Evolutionary conservation across 2,329 filamentous ascomycete genomes (phyloP).

Genomic region (Colletotrichum musicola): DNA sequence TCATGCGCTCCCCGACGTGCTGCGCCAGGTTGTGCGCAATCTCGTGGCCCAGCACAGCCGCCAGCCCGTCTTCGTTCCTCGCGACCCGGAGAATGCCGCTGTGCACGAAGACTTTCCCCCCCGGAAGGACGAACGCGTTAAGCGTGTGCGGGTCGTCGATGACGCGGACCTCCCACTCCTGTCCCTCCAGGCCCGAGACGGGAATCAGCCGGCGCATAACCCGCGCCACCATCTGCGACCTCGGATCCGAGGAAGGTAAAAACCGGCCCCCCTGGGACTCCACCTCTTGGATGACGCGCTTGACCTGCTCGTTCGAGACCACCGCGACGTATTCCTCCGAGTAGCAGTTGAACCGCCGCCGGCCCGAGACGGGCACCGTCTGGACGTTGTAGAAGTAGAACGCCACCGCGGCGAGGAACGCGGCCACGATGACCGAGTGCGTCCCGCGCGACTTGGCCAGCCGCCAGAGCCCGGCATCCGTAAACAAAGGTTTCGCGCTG

Average conservation of each 20-base stretch:
- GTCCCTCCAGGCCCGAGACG: constrained; percentile 69
- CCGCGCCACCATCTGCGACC: constrained; percentile 68
- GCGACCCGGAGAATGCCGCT: constrained; percentile 79
- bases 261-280: constrained; percentile 66
- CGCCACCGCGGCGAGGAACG: constrained; percentile 57
- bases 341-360: constrained; percentile 80
- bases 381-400: constrained; percentile 80
- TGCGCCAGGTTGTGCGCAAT: constrained; percentile 81
- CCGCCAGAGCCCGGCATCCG: constrained; percentile 47
- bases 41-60: constrained; percentile 83
- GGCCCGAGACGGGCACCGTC: constrained; percentile 78
- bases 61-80: constrained; percentile 75
- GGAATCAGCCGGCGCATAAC: constrained; percentile 77
- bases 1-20: constrained; percentile 75
- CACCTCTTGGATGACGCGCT: constrained; percentile 67
- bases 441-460: constrained; percentile 49
- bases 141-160: constrained; percentile 73
- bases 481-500: constrained; percentile 49
- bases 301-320: constrained; percentile 66
- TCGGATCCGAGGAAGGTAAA: constrained; percentile 69
- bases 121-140: constrained; percentile 84
- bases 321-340: constrained; percentile 66
- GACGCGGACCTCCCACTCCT: constrained; percentile 79
- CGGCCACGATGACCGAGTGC: constrained; percentile 55
- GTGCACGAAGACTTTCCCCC: constrained; percentile 84